A percentile compares a stretch with the other conserved stretches of the same genome.
Evolutionary conservation across 2,329 filamentous ascomycete species (phyloP).

Genomic region (Fusarium algeriense): DNA sequence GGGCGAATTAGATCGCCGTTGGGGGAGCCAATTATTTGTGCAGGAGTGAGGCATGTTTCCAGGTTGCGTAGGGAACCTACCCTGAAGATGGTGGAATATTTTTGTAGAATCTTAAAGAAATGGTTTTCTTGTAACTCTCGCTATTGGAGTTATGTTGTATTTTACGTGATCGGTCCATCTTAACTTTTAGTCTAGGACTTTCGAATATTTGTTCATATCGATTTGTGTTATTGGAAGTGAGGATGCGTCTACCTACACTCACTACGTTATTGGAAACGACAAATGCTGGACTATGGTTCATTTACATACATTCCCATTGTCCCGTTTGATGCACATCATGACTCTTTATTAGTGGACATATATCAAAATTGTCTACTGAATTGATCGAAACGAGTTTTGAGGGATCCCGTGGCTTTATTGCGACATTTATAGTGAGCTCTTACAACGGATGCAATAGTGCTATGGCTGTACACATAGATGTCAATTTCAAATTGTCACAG

Average conservation of each 20-base stretch:
- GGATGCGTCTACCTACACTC: no score
- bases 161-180: no score
- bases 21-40: constrained; percentile 41
- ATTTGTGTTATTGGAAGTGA: no score
- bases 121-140: neutral
- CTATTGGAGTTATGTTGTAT: neutral
- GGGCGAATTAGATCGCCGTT: constrained; percentile 43
- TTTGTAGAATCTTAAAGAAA: neutral
- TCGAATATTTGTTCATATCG: no score
- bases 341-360: no score
- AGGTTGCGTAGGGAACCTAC: constrained; percentile 3
- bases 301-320: no score
- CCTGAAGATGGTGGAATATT: constrained; percentile 1
- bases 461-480: neutral
- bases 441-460: neutral
- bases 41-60: constrained; percentile 14
- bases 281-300: no score
- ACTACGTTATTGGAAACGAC: no score
- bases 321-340: no score
- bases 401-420: neutral
- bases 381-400: neutral
- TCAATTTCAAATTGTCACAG: no score
- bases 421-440: neutral
- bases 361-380: no score
- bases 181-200: neutral